A percentile compares a stretch with the other conserved stretches of the same genome.
Evolutionary conservation across 768 basidiomycete species (phyloP).

Genomic region (Trametes cingulata): DNA sequence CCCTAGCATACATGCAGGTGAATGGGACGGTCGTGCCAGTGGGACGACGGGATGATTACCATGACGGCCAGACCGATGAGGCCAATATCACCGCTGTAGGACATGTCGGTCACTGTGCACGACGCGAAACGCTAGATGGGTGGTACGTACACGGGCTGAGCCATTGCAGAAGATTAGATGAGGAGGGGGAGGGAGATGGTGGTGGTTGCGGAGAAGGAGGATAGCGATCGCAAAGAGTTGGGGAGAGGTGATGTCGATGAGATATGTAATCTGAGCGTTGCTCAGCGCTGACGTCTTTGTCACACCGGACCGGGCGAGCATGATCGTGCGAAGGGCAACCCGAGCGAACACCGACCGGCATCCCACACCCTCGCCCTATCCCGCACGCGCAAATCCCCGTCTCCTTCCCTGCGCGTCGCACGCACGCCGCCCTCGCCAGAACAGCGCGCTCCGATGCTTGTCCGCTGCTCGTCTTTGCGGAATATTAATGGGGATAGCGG

Average conservation of each 20-base stretch:
- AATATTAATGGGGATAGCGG: not conserved
- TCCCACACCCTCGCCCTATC: not conserved
- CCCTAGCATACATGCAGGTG: slow-evolving; percentile 50
- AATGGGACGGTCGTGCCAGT: slow-evolving; percentile 15
- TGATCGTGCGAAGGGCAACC: slow-evolving; percentile 23
- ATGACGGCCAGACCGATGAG: slow-evolving; percentile 99
- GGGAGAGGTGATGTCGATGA: slow-evolving; percentile 33
- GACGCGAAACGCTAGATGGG: slow-evolving; percentile 17
- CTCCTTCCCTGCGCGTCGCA: not conserved
- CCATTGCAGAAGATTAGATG: slow-evolving; percentile 40
- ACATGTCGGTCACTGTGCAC: slow-evolving; percentile 26
- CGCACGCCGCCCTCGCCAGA: not conserved
- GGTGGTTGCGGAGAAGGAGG: slow-evolving; percentile 28
- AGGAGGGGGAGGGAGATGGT: slow-evolving; percentile 34
- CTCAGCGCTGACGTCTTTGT: slow-evolving; percentile 27
- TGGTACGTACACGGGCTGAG: slow-evolving; percentile 52
- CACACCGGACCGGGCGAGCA: slow-evolving; percentile 25
- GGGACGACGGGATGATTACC: slow-evolving; percentile 48
- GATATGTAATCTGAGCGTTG: slow-evolving; percentile 24
- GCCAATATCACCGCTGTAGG: slow-evolving; percentile 88
- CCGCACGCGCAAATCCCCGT: not conserved
- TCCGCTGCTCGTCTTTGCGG: not conserved
- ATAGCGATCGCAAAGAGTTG: slow-evolving; percentile 13
- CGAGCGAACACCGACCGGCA: slow-evolving; percentile 7
- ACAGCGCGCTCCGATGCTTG: not conserved